phyloP scores from a whole-genome alignment of 2,329 filamentous ascomycete genomes.

The Beauveria medogensis region DNA sequence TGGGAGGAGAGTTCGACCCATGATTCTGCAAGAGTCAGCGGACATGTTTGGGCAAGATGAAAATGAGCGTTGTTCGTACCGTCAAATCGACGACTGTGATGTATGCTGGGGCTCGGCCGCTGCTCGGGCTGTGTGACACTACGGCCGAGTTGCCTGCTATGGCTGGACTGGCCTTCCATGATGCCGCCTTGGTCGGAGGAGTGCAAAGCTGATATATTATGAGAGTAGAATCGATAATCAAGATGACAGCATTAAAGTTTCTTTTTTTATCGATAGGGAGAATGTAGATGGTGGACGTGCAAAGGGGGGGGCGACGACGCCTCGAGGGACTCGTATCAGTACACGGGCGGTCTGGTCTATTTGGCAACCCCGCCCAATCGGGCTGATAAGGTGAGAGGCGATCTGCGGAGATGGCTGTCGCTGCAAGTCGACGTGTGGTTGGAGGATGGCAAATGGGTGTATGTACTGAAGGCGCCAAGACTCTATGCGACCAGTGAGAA shows the following conservation, averaged over 20 bases:
- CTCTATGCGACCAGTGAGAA: neutral
- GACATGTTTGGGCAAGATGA: constrained; percentile 1
- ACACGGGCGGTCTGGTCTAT: constrained; percentile 4
- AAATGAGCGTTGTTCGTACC: constrained; percentile 23
- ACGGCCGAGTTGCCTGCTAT: constrained; percentile 20
- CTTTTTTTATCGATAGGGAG: constrained; percentile 4
- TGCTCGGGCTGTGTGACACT: constrained; percentile 19
- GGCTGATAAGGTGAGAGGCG: constrained; percentile 3
- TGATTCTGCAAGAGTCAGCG: constrained; percentile 57
- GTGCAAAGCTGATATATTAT: neutral
- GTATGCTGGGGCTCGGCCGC: constrained; percentile 23
- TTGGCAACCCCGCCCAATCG: constrained; percentile 8
- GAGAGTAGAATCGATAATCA: constrained; percentile 4
- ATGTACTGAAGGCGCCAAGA: neutral
- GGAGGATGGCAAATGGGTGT: neutral
- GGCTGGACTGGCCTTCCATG: constrained; percentile 23
- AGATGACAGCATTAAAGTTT: neutral
- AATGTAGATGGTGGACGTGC: neutral
- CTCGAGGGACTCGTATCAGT: constrained; percentile 2
- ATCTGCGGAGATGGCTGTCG: constrained; percentile 3
- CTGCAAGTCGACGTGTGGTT: neutral
- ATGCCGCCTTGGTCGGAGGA: neutral
- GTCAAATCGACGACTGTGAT: constrained; percentile 28
- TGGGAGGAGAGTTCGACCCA: constrained; percentile 94
- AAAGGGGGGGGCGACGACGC: neutral